Evolutionary conservation across 1,139 yeast species (phyloP), one percentile per base, ranked within the genome.

Genomic region (Groenewaldozyma sp.): DNA sequence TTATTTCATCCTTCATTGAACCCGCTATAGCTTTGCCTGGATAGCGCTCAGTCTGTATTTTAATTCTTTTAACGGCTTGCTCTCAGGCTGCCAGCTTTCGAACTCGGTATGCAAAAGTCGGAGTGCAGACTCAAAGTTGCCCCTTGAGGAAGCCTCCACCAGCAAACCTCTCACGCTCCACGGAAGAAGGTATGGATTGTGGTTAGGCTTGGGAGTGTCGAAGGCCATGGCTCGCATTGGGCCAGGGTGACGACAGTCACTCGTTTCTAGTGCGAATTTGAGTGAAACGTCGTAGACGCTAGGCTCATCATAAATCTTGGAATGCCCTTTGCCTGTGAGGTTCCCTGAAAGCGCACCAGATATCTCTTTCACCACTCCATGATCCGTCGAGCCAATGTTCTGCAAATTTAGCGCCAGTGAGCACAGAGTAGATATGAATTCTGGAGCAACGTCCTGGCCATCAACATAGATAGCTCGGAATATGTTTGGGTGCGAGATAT

Each of bases 321-420:
- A 87, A 59, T 91, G 97, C 0, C 97, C 97, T 13, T 94, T 91
- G 2, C 96, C 95, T 0, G 95, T 88, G 41, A 91, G 65, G 2
- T 95, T 82, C 0, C 97, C 97, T 0, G 94, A 91, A 47, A 91
- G 67, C 0, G 88, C 75, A 14, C 76, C 72, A 43, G 95, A 82
- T 31, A 91, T 71, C 55, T 91, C 96, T 49, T 80, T 80, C 20
- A 88, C 68, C 1, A 76, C 55, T 9, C 65, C 66, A 42, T 61
- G 63, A 41, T 65, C 70, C 1, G 56, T 41, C 2, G 52, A 47
- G 3, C 70, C 70, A 18, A 50, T 42, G 43, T 65, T 65, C 20
- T 61, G 50, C 18, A 64, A 50, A 21, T 55, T 52, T 28, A 61
- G 39, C 1, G 76, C 75, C n/a, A 73, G 58, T 14, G 68, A 62